A percentile compares a stretch with the other conserved stretches of the same genome.
These are phyloP conservation scores for Emergomyces africanus DNA, from an alignment of 2,329 filamentous ascomycete genomes.

Conservation along the genomic window DNA sequence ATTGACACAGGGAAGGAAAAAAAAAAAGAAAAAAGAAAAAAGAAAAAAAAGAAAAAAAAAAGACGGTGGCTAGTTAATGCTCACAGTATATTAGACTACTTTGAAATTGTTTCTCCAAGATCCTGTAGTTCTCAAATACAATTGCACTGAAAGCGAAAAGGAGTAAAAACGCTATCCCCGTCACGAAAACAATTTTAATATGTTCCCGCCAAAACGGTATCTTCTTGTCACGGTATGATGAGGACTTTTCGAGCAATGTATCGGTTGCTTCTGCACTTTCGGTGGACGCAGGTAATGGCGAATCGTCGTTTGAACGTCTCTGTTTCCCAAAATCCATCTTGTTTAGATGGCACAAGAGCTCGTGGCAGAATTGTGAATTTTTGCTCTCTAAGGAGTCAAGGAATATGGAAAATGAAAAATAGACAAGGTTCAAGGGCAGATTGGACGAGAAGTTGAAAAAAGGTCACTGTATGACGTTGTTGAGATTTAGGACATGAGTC, in stretches of 20 bases:
- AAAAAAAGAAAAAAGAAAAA: too few relatives aligned
- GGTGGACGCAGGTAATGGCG: background rate
- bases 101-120: background rate
- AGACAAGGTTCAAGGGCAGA: background rate
- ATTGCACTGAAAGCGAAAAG: background rate
- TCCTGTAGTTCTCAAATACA: background rate
- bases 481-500: background rate
- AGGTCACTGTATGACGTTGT: background rate
- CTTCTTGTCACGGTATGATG: background rate
- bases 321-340: background rate
- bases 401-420: background rate
- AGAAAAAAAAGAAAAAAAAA: too few relatives aligned
- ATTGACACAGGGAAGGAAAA: background rate
- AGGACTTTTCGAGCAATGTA: background rate
- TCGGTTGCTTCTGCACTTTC: background rate
- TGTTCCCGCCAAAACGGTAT: background rate
- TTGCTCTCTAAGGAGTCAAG: background rate
- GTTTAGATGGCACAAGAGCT: background rate
- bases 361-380: background rate
- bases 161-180: background rate
- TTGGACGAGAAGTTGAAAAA: background rate
- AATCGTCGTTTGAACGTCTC: background rate
- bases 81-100: background rate
- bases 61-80: background rate
- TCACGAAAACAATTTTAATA: background rate